These are phyloP conservation scores for Mallotus repandus DNA, from an alignment of 441 rosid genomes.

Conservation along the genomic window DNA sequence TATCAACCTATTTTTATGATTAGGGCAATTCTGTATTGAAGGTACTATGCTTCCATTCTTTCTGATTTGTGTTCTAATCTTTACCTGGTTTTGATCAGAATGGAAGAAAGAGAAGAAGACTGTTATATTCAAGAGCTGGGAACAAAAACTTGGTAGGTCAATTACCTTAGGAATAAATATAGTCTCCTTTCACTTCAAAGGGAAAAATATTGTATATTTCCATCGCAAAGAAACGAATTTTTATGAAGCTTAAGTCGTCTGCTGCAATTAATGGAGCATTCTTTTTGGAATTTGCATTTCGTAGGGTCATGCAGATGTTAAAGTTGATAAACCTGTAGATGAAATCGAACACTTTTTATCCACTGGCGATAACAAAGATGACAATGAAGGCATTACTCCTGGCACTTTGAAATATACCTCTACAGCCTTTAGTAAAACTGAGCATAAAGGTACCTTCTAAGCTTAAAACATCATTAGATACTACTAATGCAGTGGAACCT, in stretches of 20 bases:
- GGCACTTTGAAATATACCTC: neutral
- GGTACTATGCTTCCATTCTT: neutral
- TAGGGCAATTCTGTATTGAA: neutral
- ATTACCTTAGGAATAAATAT: too few relatives aligned
- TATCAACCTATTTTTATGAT: constrained; percentile 1
- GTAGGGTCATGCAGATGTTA: constrained; percentile 29
- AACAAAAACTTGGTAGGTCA: constrained; percentile 10
- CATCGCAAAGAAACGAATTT: neutral
- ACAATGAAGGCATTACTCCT: constrained; percentile 18
- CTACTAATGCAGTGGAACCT: neutral
- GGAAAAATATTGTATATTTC: too few relatives aligned
- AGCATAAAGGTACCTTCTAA: constrained; percentile 13
- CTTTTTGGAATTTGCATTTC: constrained; percentile 17
- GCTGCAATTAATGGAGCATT: neutral
- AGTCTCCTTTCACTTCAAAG: neutral
- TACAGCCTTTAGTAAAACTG: neutral
- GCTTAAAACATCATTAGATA: neutral
- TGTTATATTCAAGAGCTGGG: constrained; percentile 9
- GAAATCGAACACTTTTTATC: constrained; percentile 42
- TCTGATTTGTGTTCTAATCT: neutral
- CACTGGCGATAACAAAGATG: constrained; percentile 27
- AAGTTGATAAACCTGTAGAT: constrained; percentile 31
- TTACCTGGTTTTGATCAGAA: constrained; percentile 14
- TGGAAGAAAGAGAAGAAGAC: constrained; percentile 11
- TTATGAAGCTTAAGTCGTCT: neutral